phyloP scores from a whole-genome alignment of 2,329 filamentous ascomycete species.

The Colletotrichum nymphaeae region DNA sequence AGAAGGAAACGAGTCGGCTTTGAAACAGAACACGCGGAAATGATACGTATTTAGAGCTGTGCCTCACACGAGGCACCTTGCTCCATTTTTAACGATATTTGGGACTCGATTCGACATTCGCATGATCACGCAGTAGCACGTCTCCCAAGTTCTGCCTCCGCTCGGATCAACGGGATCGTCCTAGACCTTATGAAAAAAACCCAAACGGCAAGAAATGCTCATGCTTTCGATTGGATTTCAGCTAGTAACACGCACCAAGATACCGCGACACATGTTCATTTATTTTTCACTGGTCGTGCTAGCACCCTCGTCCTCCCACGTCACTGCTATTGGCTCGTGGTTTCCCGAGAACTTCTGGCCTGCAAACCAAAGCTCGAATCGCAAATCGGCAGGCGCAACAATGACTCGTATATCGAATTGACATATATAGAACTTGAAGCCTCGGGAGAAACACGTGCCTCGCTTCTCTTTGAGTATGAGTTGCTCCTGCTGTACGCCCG shows the following conservation, averaged over 20 bases:
- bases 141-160: not conserved
- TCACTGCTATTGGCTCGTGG: constrained; percentile 50
- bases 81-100: too few species aligned
- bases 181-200: not conserved
- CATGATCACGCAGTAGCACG: not conserved
- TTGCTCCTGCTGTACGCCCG: constrained; percentile 50
- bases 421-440: constrained; percentile 52
- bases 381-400: constrained; percentile 65
- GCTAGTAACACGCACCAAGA: not conserved
- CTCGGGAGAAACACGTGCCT: constrained; percentile 45
- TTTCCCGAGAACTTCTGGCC: constrained; percentile 52
- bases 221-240: not conserved
- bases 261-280: not conserved
- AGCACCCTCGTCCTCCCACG: constrained; percentile 47
- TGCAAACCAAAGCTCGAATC: constrained; percentile 57
- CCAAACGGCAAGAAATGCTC: not conserved
- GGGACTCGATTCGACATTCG: not conserved
- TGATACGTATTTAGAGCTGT: too few species aligned
- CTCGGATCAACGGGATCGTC: too few species aligned
- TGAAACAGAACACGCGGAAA: too few species aligned
- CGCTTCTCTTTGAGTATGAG: constrained; percentile 51
- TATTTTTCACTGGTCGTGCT: constrained; percentile 3
- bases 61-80: too few species aligned
- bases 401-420: constrained; percentile 64
- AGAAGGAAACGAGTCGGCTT: too few species aligned